Conservation (phyloP, 2,329 filamentous ascomycete species). For the Tolypocladium tundrense region DNA sequence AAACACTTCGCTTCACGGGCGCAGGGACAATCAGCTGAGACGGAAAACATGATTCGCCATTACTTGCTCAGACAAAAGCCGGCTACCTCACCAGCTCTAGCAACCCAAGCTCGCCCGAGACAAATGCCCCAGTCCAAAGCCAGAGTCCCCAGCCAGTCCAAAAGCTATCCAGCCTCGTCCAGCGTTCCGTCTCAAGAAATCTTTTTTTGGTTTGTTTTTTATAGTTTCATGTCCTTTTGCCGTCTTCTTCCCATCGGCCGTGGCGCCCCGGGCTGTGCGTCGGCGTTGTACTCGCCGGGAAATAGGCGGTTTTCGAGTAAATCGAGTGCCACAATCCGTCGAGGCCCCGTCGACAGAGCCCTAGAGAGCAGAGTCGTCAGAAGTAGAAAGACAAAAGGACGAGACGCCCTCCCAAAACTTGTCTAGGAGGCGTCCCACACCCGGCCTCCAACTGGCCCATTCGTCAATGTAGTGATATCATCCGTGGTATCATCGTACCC, state of each 20-base stretch:
- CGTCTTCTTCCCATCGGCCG: slow-evolving; percentile 3
- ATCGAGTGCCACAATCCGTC: not conserved
- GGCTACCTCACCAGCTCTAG: slow-evolving; percentile 2
- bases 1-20: not conserved
- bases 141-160: slow-evolving; percentile 5
- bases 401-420: not conserved
- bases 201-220: slow-evolving; percentile 14
- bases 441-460: not conserved
- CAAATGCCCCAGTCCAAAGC: not conserved
- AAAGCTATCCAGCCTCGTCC: slow-evolving; percentile 5
- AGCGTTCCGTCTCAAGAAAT: slow-evolving; percentile 13
- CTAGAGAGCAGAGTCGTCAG: not conserved
- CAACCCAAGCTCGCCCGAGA: not conserved
- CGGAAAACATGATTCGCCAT: slow-evolving; percentile 1
- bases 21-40: slow-evolving; percentile 1
- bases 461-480: slow-evolving; percentile 22
- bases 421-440: not conserved
- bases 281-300: not conserved
- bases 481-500: slow-evolving; percentile 25
- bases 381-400: not conserved
- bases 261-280: not conserved
- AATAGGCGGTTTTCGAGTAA: not conserved
- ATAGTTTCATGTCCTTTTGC: slow-evolving; percentile 15
- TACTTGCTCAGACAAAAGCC: slow-evolving; percentile 4
- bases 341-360: not conserved